phyloP scores from a whole-genome alignment of 1,139 yeast species.

The Wickerhamomyces sp. region DNA sequence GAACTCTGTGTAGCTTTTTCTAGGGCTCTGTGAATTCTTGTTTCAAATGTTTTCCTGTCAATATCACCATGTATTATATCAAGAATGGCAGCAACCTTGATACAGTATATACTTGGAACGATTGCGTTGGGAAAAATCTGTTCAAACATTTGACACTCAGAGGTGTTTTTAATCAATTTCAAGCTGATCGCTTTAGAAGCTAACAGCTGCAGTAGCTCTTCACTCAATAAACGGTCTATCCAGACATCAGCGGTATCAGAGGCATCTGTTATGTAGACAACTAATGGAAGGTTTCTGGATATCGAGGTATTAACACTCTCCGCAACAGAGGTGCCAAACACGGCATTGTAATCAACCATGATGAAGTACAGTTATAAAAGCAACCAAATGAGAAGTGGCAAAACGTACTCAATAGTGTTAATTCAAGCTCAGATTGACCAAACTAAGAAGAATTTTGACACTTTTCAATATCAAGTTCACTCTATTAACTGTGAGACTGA shows the following conservation, averaged over 20 bases:
- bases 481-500: too few species aligned
- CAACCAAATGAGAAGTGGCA: too few species aligned
- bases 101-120: conserved; percentile 47
- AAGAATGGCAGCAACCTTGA: conserved; percentile 42
- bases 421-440: too few species aligned
- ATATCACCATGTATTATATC: conserved; percentile 37
- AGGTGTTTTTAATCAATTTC: conserved; percentile 39
- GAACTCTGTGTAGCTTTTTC: conserved; percentile 1
- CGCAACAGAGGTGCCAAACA: conserved; percentile 34
- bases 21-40: conserved; percentile 23
- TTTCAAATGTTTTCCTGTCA: conserved; percentile 25
- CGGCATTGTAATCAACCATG: conserved; percentile 11
- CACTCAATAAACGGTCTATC: conserved; percentile 20
- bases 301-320: conserved; percentile 40
- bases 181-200: conserved; percentile 36
- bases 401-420: too few species aligned
- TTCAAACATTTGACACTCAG: conserved; percentile 44
- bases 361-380: not conserved
- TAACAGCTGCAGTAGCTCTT: conserved; percentile 15
- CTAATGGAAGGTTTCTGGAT: conserved; percentile 33
- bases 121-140: conserved; percentile 44
- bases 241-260: conserved; percentile 26
- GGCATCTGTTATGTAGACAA: conserved; percentile 35
- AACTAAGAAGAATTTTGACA: too few species aligned
- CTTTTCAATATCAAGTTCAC: too few species aligned